Conservation (phyloP, 2,329 filamentous ascomycete species). For the Drechmeria coniospora region DNA sequence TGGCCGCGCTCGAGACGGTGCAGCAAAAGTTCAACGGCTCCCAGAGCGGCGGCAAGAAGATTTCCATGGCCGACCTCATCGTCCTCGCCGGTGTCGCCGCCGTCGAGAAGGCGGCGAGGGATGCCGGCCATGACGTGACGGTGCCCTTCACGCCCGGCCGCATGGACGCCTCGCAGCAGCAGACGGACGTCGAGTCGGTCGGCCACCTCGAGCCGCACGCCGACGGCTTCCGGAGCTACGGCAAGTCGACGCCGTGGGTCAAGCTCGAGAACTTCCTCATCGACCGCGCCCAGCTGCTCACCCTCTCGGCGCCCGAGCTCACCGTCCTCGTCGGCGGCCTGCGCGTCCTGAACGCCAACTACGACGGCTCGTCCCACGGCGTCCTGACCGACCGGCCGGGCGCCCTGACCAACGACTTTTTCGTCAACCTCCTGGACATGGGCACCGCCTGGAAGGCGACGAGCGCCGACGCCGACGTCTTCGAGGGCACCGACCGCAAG, state of each 20-base stretch:
- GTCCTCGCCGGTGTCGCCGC: slow-evolving; percentile 58
- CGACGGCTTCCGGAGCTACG: slow-evolving; percentile 75
- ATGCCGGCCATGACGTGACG: slow-evolving; percentile 28
- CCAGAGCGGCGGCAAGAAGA: slow-evolving; percentile 46
- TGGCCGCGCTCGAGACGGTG: slow-evolving; percentile 45
- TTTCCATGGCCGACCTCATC: slow-evolving; percentile 66
- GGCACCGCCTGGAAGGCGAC: slow-evolving; percentile 41
- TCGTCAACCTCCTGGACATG: slow-evolving; percentile 61
- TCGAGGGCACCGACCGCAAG: slow-evolving; percentile 49
- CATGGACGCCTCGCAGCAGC: slow-evolving; percentile 53
- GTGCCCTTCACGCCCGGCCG: slow-evolving; percentile 64
- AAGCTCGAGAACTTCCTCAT: slow-evolving; percentile 55
- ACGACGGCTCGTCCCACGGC: slow-evolving; percentile 50
- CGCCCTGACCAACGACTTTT: slow-evolving; percentile 64
- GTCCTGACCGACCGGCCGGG: slow-evolving; percentile 55
- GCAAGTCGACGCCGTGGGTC: slow-evolving; percentile 42
- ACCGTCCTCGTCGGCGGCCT: slow-evolving; percentile 58
- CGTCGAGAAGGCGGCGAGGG: slow-evolving; percentile 52
- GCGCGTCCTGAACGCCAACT: slow-evolving; percentile 55
- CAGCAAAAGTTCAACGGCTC: slow-evolving; percentile 52
- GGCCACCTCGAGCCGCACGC: slow-evolving; percentile 48
- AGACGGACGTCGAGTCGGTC: slow-evolving; percentile 54
- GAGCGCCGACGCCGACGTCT: slow-evolving; percentile 35
- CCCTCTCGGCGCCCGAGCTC: slow-evolving; percentile 54
- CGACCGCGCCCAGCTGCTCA: slow-evolving; percentile 57